These are phyloP conservation scores for Calonectria crousiana DNA, from an alignment of 2,329 filamentous ascomycete genomes.

Conservation along the genomic window DNA sequence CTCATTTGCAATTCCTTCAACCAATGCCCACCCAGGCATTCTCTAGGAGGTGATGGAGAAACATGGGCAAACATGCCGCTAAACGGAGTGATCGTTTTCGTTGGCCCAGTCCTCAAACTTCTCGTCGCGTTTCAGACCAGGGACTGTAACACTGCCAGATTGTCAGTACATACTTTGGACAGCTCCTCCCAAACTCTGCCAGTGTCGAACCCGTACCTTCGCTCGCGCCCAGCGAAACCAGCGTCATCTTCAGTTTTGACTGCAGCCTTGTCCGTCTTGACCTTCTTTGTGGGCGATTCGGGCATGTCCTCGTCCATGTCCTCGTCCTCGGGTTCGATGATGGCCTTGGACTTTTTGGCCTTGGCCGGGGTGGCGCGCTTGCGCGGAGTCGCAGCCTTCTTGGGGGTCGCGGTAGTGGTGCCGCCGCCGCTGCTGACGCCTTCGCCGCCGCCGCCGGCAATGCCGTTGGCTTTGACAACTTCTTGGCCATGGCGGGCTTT, in stretches of 20 bases:
- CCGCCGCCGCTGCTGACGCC: not conserved
- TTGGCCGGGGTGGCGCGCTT: conserved; percentile 38
- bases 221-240: conserved; percentile 20
- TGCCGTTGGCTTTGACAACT: not conserved
- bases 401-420: conserved; percentile 29
- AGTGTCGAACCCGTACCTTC: conserved; percentile 30
- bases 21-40: not conserved
- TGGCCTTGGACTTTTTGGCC: conserved; percentile 33
- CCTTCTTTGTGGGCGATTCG: conserved; percentile 44
- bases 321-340: conserved; percentile 28
- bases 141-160: conserved; percentile 27
- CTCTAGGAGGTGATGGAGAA: not conserved
- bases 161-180: not conserved
- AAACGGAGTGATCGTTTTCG: not conserved
- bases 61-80: not conserved
- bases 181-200: not conserved
- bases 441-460: not conserved
- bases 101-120: conserved; percentile 29
- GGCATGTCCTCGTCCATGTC: conserved; percentile 26
- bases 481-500: conserved; percentile 42
- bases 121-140: not conserved
- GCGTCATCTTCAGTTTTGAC: conserved; percentile 36
- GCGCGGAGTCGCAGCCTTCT: conserved; percentile 33
- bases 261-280: conserved; percentile 38
- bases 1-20: too few relatives aligned